Conservation (phyloP, 192 early-diverging fungal species). For the Backusella liffmaniae region DNA sequence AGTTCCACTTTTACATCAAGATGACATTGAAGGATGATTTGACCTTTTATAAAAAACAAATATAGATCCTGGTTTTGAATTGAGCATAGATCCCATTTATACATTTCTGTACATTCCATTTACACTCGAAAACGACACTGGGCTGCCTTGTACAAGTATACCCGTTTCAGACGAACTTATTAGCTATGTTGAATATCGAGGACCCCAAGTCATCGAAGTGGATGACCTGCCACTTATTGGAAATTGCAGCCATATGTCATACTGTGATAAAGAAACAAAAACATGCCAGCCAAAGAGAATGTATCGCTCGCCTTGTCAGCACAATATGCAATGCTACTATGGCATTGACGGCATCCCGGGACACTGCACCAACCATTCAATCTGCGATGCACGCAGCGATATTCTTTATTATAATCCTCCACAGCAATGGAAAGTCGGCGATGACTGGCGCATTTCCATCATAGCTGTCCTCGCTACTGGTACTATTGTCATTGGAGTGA, state of each 20-base stretch:
- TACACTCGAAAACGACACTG: conserved; percentile 27
- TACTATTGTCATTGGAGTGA: conserved; percentile 16
- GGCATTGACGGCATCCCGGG: conserved; percentile 27
- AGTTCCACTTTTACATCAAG: not conserved
- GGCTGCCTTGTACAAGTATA: conserved; percentile 27
- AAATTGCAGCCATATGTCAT: conserved; percentile 33
- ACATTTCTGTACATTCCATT: conserved; percentile 24
- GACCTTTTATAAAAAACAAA: not conserved
- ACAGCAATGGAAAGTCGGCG: conserved; percentile 21
- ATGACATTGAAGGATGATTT: not conserved
- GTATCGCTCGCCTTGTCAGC: conserved; percentile 22
- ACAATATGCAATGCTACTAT: conserved; percentile 35
- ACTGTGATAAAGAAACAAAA: conserved; percentile 27
- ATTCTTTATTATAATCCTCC: conserved; percentile 5
- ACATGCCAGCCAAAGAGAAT: conserved; percentile 37
- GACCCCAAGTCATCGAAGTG: conserved; percentile 25
- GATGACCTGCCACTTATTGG: conserved; percentile 33
- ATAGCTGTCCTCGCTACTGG: conserved; percentile 27
- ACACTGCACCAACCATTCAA: conserved; percentile 18
- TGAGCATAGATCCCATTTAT: conserved; percentile 18
- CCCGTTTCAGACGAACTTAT: conserved; percentile 25
- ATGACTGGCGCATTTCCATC: conserved; percentile 22
- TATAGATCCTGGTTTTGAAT: conserved; percentile 21
- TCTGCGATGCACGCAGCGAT: conserved; percentile 27
- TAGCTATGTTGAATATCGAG: conserved; percentile 31